Evolutionary conservation across 2,329 filamentous ascomycete genomes (phyloP), one percentile per base, ranked within the genome.

Genomic region (Botrytis paeoniae): DNA sequence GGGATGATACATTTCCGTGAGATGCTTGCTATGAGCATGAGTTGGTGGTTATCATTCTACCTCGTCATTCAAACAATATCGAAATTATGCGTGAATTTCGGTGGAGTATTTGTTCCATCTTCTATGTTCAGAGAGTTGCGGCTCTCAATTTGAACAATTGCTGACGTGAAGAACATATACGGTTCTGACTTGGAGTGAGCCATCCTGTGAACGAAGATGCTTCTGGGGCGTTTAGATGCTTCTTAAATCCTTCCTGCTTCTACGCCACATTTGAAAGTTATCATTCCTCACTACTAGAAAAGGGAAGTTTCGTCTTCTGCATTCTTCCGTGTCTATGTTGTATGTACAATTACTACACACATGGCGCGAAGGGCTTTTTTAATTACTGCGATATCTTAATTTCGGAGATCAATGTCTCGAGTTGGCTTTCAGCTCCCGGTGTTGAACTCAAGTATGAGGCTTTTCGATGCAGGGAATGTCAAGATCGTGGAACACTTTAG

Each of bases 331-430:
- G 16, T 57, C 45, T 54, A 45, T 39, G 29, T 66, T 18, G 29
- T 18, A 7, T 32, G 14, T 48, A 22, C 12, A 16, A 37, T 29
- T 25, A 39, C 25, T 65, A 9, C 45, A n/a, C 20, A 29, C 35
- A 12, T 54, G 25, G 5, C 39, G 9, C 35, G 18, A 68, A 57
- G 48, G 64, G 64, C 25, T 22, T 41, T 68, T 48, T 29, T 29
- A 8, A 68, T 68, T 39, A n/a, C 64, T 68, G 35, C 64, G 18
- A 51, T 51, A 37, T n/a, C 32, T 51, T 35, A 29, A 41, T 68
- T 41, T 25, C 25, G 35, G 54, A 41, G 64, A 41, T 68, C 64
- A 68, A 68, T 68, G 48, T 68, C 64, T 68, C 2, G 35, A 68
- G 64, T 57, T 68, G 48, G 64, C 48, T 41, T 68, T 68, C 20